Base-by-base conservation (phyloP, 192 early-diverging fungal species). In the Obelidium mucronatum region DNA sequence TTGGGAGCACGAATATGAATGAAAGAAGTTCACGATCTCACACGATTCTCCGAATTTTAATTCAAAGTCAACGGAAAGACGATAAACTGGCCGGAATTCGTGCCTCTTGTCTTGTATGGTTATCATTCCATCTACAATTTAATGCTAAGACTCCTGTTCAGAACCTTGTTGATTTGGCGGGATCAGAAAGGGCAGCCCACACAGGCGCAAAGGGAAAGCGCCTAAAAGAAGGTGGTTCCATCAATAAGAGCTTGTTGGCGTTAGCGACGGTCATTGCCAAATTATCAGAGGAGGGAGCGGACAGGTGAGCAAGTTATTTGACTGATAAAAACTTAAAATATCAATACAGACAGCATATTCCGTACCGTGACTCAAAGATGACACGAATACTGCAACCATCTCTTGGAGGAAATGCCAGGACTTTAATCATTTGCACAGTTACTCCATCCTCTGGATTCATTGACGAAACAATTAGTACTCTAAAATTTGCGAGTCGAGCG, bases 81-180 rank as follows among this genome's bases (percentile, higher is more conserved):
- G 39, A 19, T 39, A 24, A 15, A 15, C 11, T 19, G 8, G 44
- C 44, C 8, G 58, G 58, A 33, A 74, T 74, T 15, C 60, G 63
- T 19, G 67, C 52, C 28, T 69, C 67, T 24, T 69, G 67, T 54
- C 48, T 69, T 40, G 67, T 69, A 53, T 26, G 8, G 33, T 8
- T 60, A 6, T 2, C 67, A 44, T 15, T 33, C 33, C 33, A 30
- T 33, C 48, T 13, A 39, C 24, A 30, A 8, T 34, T 22, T 33
- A 30, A 65, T 2, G 13, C 63, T 24, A 60, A 53, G 19, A 1
- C 34, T 40, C 35, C 56, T 59, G 11, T 24, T 2, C 36, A 82
- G 48, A 98, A 98, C 74, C 87, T 99, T 66, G 95, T 99, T 54
- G 98, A 99, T 82, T 79, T 99, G 74, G 97, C 97, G 4, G 98